Percentiles rank a stretch among this genome's conserved stretches.
Conservation (phyloP, 208 protist genomes). For the Acanthamoeba castellanii region DNA sequence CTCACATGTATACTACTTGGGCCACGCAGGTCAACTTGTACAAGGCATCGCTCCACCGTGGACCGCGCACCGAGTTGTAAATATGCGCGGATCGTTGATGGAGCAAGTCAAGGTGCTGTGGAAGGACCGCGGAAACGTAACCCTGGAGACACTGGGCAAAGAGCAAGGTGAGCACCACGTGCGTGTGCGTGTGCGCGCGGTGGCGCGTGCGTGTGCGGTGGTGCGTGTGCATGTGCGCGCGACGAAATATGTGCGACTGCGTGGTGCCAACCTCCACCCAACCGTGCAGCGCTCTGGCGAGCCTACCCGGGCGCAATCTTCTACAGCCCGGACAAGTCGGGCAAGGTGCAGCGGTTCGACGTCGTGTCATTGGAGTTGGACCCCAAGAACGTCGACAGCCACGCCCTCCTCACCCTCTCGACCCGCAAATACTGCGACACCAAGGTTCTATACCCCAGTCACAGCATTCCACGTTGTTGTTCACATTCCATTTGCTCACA, state of each 20-base stretch:
- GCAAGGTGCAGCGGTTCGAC: slow-evolving; percentile 14
- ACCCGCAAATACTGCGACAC: not conserved
- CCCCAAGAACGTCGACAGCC: slow-evolving; percentile 49
- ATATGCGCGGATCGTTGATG: slow-evolving; percentile 40
- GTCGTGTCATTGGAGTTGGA: slow-evolving; percentile 30
- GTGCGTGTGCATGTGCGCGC: too few relatives aligned
- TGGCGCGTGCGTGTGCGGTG: too few relatives aligned
- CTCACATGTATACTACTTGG: not conserved
- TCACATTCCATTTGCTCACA: not conserved
- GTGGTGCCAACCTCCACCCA: not conserved
- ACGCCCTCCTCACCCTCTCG: slow-evolving; percentile 4
- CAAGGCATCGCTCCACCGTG: not conserved
- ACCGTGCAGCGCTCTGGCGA: not conserved
- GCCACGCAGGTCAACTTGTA: not conserved
- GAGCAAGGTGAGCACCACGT: not conserved
- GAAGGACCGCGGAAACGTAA: not conserved
- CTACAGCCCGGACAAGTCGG: slow-evolving; percentile 13
- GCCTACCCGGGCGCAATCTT: slow-evolving; percentile 33
- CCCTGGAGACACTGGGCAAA: not conserved
- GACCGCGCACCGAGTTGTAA: not conserved
- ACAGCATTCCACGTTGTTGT: too few relatives aligned
- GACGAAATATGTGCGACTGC: too few relatives aligned
- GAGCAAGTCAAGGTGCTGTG: slow-evolving; percentile 40
- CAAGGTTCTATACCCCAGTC: not conserved
- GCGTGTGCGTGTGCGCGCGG: too few relatives aligned